Evolutionary conservation across 2,329 filamentous ascomycete species (phyloP).

Genomic region (Microsporum canis): DNA sequence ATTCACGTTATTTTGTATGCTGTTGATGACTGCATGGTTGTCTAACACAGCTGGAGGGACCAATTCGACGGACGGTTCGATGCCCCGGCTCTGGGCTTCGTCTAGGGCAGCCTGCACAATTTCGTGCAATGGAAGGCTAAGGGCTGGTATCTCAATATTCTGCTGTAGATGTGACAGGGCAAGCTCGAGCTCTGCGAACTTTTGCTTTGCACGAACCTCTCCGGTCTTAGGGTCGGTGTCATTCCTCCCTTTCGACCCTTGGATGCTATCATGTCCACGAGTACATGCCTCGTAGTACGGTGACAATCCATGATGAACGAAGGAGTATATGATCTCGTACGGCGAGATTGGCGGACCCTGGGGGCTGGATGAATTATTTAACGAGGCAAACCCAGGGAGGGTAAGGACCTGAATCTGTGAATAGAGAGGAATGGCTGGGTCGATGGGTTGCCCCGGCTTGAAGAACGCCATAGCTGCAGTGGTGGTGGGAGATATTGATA

Average conservation of each 20-base stretch:
- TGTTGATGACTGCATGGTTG: conserved; percentile 87
- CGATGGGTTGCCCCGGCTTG: conserved; percentile 80
- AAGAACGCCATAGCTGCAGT: conserved; percentile 77
- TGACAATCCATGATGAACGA: conserved; percentile 80
- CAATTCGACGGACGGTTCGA: conserved; percentile 63
- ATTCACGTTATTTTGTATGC: conserved; percentile 84
- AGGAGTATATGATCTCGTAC: conserved; percentile 83
- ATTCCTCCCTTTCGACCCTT: conserved; percentile 57
- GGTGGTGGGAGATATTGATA: conserved; percentile 60
- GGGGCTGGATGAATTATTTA: conserved; percentile 54
- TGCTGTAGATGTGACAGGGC: conserved; percentile 87
- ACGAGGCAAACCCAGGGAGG: conserved; percentile 66
- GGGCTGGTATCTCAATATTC: conserved; percentile 93
- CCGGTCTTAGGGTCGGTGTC: conserved; percentile 89
- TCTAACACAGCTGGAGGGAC: conserved; percentile 66
- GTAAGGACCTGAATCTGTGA: conserved; percentile 90
- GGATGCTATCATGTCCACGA: conserved; percentile 59
- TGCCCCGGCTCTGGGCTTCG: conserved; percentile 55
- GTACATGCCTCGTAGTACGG: conserved; percentile 97
- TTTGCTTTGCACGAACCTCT: conserved; percentile 94
- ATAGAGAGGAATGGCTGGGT: conserved; percentile 67
- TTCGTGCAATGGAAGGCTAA: conserved; percentile 76
- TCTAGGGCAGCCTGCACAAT: conserved; percentile 77
- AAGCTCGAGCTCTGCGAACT: conserved; percentile 85
- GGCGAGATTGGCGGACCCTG: conserved; percentile 66